These are phyloP conservation scores for Rhizopogon hawkerae DNA, from an alignment of 1,284 basidiomycete species.

Conservation along the genomic window DNA sequence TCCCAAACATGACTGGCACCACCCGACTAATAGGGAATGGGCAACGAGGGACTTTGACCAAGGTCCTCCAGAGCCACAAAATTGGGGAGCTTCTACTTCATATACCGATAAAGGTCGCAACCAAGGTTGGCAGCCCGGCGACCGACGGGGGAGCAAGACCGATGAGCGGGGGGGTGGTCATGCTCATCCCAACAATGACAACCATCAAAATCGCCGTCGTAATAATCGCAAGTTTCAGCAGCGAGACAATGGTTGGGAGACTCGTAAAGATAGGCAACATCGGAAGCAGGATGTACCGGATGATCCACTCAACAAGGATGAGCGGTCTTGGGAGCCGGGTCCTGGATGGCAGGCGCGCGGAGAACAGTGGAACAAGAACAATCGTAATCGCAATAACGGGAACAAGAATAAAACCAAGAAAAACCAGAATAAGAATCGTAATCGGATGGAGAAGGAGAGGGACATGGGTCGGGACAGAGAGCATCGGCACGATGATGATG, in stretches of 20 bases:
- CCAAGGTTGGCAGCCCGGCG: conserved; percentile 38
- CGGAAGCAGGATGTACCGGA: conserved; percentile 24
- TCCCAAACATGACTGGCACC: conserved; percentile 29
- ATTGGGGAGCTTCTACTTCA: conserved; percentile 30
- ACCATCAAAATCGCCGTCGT: conserved; percentile 26
- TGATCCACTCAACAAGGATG: conserved; percentile 24
- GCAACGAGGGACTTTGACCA: conserved; percentile 36
- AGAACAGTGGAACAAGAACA: conserved; percentile 28
- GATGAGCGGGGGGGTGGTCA: conserved; percentile 24
- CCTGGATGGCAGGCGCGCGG: conserved; percentile 45
- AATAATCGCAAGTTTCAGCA: conserved; percentile 12
- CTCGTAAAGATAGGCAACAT: conserved; percentile 25
- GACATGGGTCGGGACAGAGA: conserved; percentile 30
- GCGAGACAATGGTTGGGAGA: conserved; percentile 33
- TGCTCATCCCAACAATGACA: conserved; percentile 17
- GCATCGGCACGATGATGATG: conserved; percentile 42
- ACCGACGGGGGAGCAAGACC: conserved; percentile 23
- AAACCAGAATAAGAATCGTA: conserved; percentile 40
- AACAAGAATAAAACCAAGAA: conserved; percentile 30
- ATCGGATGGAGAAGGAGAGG: conserved; percentile 37
- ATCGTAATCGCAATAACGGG: conserved; percentile 32
- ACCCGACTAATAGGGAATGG: conserved; percentile 40
- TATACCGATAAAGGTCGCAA: conserved; percentile 33
- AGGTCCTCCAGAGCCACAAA: conserved; percentile 35
- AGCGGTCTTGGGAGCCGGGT: conserved; percentile 58